Conservation (phyloP, 1,139 yeast species). For the Blastobotrys arbuscula region DNA sequence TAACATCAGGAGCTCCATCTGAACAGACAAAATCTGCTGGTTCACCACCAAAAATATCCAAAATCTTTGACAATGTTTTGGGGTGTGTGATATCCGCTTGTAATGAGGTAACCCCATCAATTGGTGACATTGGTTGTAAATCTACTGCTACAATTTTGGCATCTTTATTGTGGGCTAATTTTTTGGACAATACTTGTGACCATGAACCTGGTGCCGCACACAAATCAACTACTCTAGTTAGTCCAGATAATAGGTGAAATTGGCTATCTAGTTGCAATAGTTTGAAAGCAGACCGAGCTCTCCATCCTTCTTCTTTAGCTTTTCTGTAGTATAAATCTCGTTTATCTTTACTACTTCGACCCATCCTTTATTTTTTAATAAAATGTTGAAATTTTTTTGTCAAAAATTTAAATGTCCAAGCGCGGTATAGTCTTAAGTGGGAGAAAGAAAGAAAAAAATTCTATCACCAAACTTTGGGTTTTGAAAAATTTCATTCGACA, state of each 20-base stretch:
- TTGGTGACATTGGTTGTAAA: slow-evolving; percentile 95
- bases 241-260: slow-evolving; percentile 70
- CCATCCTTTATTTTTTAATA: slow-evolving; percentile 53
- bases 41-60: slow-evolving; percentile 80
- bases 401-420: too few species aligned
- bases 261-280: slow-evolving; percentile 84
- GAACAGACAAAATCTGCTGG: slow-evolving; percentile 93
- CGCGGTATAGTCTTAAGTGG: neutral
- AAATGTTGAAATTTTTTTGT: neutral
- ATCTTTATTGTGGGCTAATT: slow-evolving; percentile 19
- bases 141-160: slow-evolving; percentile 91
- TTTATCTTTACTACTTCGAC: slow-evolving; percentile 92
- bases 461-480: neutral
- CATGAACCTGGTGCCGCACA: slow-evolving; percentile 99
- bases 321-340: slow-evolving; percentile 84
- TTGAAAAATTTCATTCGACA: slow-evolving; percentile 1
- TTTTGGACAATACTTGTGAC: slow-evolving; percentile 82
- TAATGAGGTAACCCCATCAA: slow-evolving; percentile 75
- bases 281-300: slow-evolving; percentile 95
- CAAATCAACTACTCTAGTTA: slow-evolving; percentile 82
- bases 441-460: neutral
- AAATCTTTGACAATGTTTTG: slow-evolving; percentile 65
- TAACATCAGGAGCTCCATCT: slow-evolving; percentile 98
- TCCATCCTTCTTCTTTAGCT: slow-evolving; percentile 96
- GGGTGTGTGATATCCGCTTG: slow-evolving; percentile 99